Evolutionary conservation across 1,139 yeast species (phyloP), one percentile per base, ranked within the genome.

Genomic region (Geotrichum restrictum): DNA sequence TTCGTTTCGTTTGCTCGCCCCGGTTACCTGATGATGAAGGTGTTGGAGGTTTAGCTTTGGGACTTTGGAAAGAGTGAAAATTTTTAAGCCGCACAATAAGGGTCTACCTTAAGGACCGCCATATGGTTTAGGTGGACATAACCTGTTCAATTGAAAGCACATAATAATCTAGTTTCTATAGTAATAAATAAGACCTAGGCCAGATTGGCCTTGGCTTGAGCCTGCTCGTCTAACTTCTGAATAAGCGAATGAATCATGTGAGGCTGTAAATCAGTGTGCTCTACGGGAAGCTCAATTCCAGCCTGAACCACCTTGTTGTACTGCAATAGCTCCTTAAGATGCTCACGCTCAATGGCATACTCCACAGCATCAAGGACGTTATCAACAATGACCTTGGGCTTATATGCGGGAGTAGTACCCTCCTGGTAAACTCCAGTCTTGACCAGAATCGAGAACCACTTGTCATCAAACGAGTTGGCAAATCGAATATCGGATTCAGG

Each of bases 401-500:
- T 77, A 69, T 85, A 85, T 64, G 83, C 84, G 29, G 94, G 94
- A 27, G 70, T 79, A 8, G 93, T 83, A 22, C 93, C 91, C 39
- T 78, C 88, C 70, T 85, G 83, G 69, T 85, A 86, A 53, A 87
- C 95, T 64, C 95, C 95, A 34, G 95, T 87, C 69, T 86, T 83
- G 41, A 87, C 95, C 65, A 87, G 75, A 56, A 86, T 86, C 19
- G 94, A 85, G 68, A 77, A 82, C 95, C 95, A 87, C 41, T 88
- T 81, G 56, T 78, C 79, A 66, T 87, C 95, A 68, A 85, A 93
- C 21, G 89, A 81, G 71, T 87, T 87, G 51, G 95, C 95, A 70
- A 87, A 87, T 65, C 94, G 76, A 59, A 87, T 86, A 69, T 87
- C 95, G 3, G 91, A 83, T 69, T 86, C 95, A 14, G 95, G 95